Conservation (phyloP, 2,329 filamentous ascomycete species). For the Elsinoe necatrix region DNA sequence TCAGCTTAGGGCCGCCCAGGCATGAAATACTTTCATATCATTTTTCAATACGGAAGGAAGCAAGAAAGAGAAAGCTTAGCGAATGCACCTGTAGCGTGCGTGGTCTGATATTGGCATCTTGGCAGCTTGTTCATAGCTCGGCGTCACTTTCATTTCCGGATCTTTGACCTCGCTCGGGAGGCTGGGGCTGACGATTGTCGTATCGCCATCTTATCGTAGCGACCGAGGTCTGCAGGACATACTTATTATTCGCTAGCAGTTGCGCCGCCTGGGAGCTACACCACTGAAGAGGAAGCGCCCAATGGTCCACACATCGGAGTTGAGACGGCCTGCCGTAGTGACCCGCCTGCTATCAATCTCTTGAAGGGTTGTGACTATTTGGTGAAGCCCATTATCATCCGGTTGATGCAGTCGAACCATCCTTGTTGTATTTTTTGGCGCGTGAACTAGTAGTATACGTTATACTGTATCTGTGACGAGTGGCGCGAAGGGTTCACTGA, state of each 20-base stretch:
- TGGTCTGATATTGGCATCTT: constrained; percentile 10
- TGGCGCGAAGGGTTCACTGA: too few relatives aligned
- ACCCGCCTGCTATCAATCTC: too few relatives aligned
- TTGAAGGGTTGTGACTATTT: too few relatives aligned
- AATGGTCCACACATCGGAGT: too few relatives aligned
- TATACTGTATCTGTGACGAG: too few relatives aligned
- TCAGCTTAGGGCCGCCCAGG: not conserved
- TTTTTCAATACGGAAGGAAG: constrained; percentile 9
- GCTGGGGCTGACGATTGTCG: constrained; percentile 1
- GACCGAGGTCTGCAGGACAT: not conserved
- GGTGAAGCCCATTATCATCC: too few relatives aligned
- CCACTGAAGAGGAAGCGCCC: not conserved
- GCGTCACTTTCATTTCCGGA: constrained; percentile 6
- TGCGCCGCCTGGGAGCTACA: not conserved
- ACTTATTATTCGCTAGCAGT: not conserved
- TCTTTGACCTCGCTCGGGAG: not conserved
- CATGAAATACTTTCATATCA: not conserved
- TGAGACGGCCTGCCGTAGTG: too few relatives aligned
- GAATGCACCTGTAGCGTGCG: not conserved
- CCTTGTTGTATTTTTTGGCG: too few relatives aligned
- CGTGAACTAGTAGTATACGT: too few relatives aligned
- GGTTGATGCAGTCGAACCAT: too few relatives aligned
- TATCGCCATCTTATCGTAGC: constrained; percentile 4
- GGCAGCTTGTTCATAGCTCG: not conserved
- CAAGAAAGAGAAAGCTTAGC: constrained; percentile 11